phyloP scores from a whole-genome alignment of 2,329 filamentous ascomycete genomes.

The Blumeria graminis region DNA sequence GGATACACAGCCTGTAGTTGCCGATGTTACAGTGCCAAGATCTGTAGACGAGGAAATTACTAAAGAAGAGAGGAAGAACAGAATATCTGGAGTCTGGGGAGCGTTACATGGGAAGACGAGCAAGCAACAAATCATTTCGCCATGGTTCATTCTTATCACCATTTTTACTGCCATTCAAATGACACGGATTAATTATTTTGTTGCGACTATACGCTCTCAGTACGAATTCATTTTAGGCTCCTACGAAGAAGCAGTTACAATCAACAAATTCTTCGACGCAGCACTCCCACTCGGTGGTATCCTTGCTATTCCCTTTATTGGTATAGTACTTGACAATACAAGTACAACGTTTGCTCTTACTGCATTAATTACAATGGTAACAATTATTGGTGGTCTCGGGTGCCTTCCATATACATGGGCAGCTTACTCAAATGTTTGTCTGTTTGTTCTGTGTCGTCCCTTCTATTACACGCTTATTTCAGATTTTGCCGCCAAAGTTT shows the following conservation, averaged over 20 bases:
- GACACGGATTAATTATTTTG: slow-evolving; percentile 78
- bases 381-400: slow-evolving; percentile 52
- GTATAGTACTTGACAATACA: slow-evolving; percentile 51
- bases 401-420: slow-evolving; percentile 46
- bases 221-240: slow-evolving; percentile 52
- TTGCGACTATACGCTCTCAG: slow-evolving; percentile 63
- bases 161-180: slow-evolving; percentile 53
- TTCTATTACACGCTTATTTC: slow-evolving; percentile 83
- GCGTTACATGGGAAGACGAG: slow-evolving; percentile 54
- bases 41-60: slow-evolving; percentile 36
- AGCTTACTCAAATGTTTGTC: slow-evolving; percentile 48
- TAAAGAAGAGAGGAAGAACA: slow-evolving; percentile 44
- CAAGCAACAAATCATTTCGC: slow-evolving; percentile 46
- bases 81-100: slow-evolving; percentile 54
- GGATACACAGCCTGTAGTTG: slow-evolving; percentile 29
- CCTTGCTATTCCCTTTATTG: slow-evolving; percentile 69
- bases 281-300: slow-evolving; percentile 65
- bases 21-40: slow-evolving; percentile 44
- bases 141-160: slow-evolving; percentile 69
- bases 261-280: slow-evolving; percentile 76
- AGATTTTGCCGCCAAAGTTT: slow-evolving; percentile 77
- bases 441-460: slow-evolving; percentile 69
- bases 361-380: slow-evolving; percentile 45
- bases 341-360: slow-evolving; percentile 47
- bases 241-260: slow-evolving; percentile 31